These are phyloP conservation scores for Termitomyces sp. DNA, from an alignment of 768 basidiomycete genomes.

Conservation along the genomic window DNA sequence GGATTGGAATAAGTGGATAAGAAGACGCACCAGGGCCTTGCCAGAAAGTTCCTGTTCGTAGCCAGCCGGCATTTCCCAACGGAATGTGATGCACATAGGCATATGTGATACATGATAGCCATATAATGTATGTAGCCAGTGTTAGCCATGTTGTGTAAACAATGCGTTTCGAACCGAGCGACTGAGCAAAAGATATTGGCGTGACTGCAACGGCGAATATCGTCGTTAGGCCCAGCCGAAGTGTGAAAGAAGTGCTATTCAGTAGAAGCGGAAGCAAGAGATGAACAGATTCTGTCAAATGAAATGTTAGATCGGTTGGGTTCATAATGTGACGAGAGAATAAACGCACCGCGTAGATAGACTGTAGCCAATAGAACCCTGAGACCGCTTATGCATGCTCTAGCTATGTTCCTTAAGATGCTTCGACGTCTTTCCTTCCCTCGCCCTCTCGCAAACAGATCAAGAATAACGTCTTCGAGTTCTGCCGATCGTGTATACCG, in stretches of 20 bases:
- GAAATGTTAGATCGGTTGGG: slow-evolving; percentile 10
- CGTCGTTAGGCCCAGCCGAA: slow-evolving; percentile 38
- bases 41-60: slow-evolving; percentile 52
- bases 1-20: not conserved
- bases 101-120: slow-evolving; percentile 53
- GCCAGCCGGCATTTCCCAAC: slow-evolving; percentile 29
- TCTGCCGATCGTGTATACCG: slow-evolving; percentile 65
- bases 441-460: slow-evolving; percentile 54
- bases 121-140: slow-evolving; percentile 53
- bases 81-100: slow-evolving; percentile 47
- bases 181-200: slow-evolving; percentile 51
- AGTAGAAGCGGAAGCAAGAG: slow-evolving; percentile 47
- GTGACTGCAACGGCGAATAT: slow-evolving; percentile 39
- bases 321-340: slow-evolving; percentile 1
- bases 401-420: slow-evolving; percentile 41
- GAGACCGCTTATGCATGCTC: slow-evolving; percentile 39
- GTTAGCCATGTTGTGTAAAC: slow-evolving; percentile 60
- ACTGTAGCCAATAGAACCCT: slow-evolving; percentile 52
- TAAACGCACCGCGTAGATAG: slow-evolving; percentile 62
- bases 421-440: slow-evolving; percentile 46
- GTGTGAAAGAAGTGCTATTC: slow-evolving; percentile 24
- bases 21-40: slow-evolving; percentile 55
- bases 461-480: slow-evolving; percentile 61
- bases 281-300: slow-evolving; percentile 49
- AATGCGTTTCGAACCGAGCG: slow-evolving; percentile 51